Evolutionary conservation across 345 rosid species (phyloP).

Genomic region (Populus simonii): DNA sequence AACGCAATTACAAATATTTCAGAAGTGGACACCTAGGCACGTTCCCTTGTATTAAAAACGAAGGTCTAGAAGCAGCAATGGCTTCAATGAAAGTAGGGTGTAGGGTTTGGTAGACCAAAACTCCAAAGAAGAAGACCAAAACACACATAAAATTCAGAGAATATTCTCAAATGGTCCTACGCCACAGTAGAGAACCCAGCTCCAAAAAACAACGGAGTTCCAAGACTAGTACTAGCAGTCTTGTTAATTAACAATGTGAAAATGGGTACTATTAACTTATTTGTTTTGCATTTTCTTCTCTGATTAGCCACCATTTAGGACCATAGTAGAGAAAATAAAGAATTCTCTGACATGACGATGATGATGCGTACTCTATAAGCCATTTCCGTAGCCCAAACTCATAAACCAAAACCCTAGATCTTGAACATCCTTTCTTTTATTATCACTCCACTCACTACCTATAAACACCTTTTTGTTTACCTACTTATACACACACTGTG

Average conservation of each 20-base stretch:
- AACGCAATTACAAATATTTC: no score
- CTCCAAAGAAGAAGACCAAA: background rate
- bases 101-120: background rate
- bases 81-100: no score
- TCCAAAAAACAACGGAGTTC: background rate
- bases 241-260: background rate
- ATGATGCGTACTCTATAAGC: constrained; percentile 14
- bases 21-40: no score
- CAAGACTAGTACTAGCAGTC: no score
- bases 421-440: background rate
- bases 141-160: background rate
- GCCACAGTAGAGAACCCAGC: background rate
- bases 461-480: background rate
- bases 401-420: constrained; percentile 17
- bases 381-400: background rate
- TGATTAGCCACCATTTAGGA: constrained; percentile 9
- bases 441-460: background rate
- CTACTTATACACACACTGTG: background rate
- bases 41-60: no score
- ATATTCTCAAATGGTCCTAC: constrained; percentile 2
- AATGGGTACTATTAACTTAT: background rate
- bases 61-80: no score
- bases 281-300: background rate
- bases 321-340: background rate
- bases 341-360: background rate